These are phyloP conservation scores for Tetracentron sinense DNA, from an alignment of 164 flowering plant genomes.

Conservation along the genomic window DNA sequence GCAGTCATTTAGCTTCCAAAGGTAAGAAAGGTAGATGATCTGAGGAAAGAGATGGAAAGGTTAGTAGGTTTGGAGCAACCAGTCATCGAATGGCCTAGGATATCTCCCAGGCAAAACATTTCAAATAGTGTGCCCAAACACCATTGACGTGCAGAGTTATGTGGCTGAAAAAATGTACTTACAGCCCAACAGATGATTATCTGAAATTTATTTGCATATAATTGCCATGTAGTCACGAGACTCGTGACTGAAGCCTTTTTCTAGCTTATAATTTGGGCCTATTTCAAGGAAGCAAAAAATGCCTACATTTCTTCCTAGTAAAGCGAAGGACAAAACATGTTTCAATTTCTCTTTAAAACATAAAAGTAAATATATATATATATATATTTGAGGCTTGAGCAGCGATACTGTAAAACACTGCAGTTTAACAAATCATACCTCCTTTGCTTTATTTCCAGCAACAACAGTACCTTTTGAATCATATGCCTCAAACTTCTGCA, in stretches of 20 bases:
- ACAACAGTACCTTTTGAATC: neutral
- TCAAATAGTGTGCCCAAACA: neutral
- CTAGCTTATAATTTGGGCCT: neutral
- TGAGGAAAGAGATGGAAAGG: too few species aligned
- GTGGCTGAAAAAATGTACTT: too few species aligned
- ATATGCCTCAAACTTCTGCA: slow-evolving; percentile 71
- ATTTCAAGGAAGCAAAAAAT: too few species aligned
- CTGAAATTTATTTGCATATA: too few species aligned
- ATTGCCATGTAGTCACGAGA: neutral
- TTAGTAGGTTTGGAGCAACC: neutral
- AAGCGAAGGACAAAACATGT: too few species aligned
- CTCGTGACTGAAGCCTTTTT: neutral
- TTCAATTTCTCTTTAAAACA: too few species aligned
- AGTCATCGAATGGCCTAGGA: neutral
- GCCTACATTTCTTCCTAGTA: too few species aligned
- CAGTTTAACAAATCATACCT: neutral
- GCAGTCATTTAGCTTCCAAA: neutral
- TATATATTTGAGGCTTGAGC: neutral
- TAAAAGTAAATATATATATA: too few species aligned
- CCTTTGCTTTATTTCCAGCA: neutral
- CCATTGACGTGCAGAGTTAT: neutral
- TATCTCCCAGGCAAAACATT: neutral
- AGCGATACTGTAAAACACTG: neutral
- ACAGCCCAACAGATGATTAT: too few species aligned
- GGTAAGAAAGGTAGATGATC: neutral